Conservation (phyloP, 495 filamentous ascomycete genomes). For the Neurospora sp. region DNA sequence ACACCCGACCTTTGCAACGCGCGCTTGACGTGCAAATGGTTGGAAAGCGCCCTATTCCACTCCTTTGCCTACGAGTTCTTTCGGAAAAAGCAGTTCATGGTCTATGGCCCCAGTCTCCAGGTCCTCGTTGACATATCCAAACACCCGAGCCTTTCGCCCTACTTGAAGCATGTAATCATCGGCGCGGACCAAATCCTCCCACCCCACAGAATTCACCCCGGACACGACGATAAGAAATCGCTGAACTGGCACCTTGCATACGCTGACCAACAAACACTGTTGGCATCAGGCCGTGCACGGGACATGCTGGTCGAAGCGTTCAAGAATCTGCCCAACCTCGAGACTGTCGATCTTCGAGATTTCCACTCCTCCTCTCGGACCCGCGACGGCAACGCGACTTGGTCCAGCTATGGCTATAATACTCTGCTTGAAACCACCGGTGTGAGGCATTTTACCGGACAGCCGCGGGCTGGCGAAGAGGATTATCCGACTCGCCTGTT, state of each 20-base stretch:
- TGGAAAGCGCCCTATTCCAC: constrained; percentile 34
- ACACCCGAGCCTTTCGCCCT: constrained; percentile 27
- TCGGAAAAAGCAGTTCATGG: constrained; percentile 45
- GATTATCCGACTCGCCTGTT: constrained; percentile 15
- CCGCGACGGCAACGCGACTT: constrained; percentile 20
- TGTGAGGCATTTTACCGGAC: neutral
- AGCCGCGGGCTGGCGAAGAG: neutral
- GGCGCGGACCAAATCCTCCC: constrained; percentile 20
- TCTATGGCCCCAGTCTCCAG: constrained; percentile 35
- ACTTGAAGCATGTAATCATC: constrained; percentile 40
- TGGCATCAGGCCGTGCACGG: constrained; percentile 26
- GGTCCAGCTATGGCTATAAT: constrained; percentile 26
- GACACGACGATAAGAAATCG: neutral
- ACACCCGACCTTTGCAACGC: constrained; percentile 37
- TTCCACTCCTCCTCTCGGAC: constrained; percentile 25
- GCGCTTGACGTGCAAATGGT: constrained; percentile 32
- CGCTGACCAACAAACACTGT: constrained; percentile 22
- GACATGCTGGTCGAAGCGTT: constrained; percentile 43
- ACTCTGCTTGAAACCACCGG: constrained; percentile 13
- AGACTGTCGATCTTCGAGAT: constrained; percentile 40
- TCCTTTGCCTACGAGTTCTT: constrained; percentile 45
- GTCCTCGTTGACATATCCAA: constrained; percentile 45
- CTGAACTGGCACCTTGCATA: neutral
- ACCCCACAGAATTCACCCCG: neutral
- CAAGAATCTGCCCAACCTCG: constrained; percentile 33